Evolutionary conservation across 148 eudicot species (phyloP).

Genomic region (Cornus kousa): DNA sequence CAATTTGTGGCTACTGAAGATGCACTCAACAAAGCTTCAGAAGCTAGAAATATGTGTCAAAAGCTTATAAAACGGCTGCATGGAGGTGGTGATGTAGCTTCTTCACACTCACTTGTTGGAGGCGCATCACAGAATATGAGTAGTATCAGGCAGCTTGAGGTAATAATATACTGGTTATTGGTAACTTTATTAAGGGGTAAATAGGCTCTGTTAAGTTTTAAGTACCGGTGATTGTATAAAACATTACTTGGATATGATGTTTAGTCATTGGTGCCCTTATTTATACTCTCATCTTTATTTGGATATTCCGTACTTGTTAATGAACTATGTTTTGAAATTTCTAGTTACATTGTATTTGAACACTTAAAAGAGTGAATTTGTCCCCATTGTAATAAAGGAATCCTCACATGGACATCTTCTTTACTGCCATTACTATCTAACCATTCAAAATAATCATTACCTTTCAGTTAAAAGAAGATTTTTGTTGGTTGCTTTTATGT

Average conservation of each 20-base stretch:
- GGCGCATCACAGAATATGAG: conserved; percentile 78
- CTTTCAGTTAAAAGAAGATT: too few relatives aligned
- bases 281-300: background rate
- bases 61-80: conserved; percentile 78
- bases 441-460: too few relatives aligned
- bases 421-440: too few relatives aligned
- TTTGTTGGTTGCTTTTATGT: too few relatives aligned
- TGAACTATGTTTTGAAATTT: background rate
- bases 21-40: conserved; percentile 91
- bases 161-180: conserved; percentile 20
- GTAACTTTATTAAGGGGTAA: background rate
- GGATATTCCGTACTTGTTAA: background rate
- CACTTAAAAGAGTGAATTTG: too few relatives aligned
- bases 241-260: background rate
- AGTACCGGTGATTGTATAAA: too few relatives aligned
- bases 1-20: conserved; percentile 99
- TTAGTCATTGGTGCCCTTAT: background rate
- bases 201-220: background rate
- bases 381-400: too few relatives aligned
- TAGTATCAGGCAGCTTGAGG: conserved; percentile 93
- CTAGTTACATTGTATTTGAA: background rate
- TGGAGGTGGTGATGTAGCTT: conserved; percentile 68
- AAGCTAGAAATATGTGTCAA: conserved; percentile 70
- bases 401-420: too few relatives aligned
- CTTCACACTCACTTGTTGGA: conserved; percentile 53